Conservation (phyloP, 345 rosid species). For the Euclidium syriacum region DNA sequence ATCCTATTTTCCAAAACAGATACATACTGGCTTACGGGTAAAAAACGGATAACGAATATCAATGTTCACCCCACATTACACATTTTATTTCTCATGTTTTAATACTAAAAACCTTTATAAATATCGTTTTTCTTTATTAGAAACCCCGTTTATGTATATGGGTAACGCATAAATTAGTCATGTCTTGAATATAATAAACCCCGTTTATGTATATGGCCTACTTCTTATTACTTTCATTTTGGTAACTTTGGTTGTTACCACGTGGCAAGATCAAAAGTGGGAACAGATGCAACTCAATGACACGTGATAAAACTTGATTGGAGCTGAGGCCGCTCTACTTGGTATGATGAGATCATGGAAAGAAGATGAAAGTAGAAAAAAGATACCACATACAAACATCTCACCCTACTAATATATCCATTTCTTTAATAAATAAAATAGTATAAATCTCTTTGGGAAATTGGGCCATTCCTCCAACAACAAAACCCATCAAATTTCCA, state of each 20-base stretch:
- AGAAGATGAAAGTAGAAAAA: constrained; percentile 27
- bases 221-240: neutral
- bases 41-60: too few species aligned
- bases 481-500: constrained; percentile 29
- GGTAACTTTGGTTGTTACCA: neutral
- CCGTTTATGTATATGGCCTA: too few species aligned
- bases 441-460: constrained; percentile 85
- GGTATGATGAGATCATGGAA: constrained; percentile 42
- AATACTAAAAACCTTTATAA: too few species aligned
- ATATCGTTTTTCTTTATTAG: too few species aligned
- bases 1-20: too few species aligned
- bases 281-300: constrained; percentile 17
- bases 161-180: too few species aligned
- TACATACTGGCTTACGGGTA: too few species aligned
- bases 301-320: constrained; percentile 35
- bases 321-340: constrained; percentile 53
- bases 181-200: too few species aligned
- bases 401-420: neutral
- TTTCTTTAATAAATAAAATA: constrained; percentile 10
- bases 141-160: too few species aligned
- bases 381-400: constrained; percentile 29
- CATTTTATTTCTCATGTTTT: too few species aligned
- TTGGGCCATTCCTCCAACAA: constrained; percentile 67
- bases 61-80: too few species aligned
- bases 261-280: constrained; percentile 5